Percentiles rank a stretch among this genome's conserved stretches.
These are phyloP conservation scores for Fusarium secorum DNA, from an alignment of 2,329 filamentous ascomycete species.

Conservation along the genomic window DNA sequence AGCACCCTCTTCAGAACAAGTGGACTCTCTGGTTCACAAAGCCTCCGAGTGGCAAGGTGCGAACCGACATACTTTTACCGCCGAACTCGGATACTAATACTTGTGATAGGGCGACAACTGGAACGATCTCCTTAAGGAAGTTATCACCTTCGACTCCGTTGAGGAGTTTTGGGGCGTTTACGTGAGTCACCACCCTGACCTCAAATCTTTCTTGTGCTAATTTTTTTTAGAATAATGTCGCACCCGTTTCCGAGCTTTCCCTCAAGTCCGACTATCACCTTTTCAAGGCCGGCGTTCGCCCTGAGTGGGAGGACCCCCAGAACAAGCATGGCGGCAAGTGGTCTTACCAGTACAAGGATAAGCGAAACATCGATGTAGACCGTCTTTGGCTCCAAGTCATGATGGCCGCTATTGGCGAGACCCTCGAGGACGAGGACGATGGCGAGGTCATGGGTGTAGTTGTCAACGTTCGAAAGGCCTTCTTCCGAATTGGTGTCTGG, in stretches of 20 bases:
- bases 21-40: constrained; percentile 99
- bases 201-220: constrained; percentile 11
- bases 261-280: constrained; percentile 99
- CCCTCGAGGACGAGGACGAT: constrained; percentile 91
- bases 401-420: constrained; percentile 96
- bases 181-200: constrained; percentile 64
- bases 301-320: constrained; percentile 97
- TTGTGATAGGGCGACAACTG: constrained; percentile 88
- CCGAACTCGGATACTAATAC: constrained; percentile 12
- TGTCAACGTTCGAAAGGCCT: constrained; percentile 97
- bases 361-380: constrained; percentile 89
- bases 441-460: constrained; percentile 99
- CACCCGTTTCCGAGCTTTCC: constrained; percentile 91
- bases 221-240: constrained; percentile 87
- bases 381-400: constrained; percentile 97
- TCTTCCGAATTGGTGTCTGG: constrained; percentile 98
- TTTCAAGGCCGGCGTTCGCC: constrained; percentile 96
- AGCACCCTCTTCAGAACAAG: constrained; percentile 95
- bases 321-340: constrained; percentile 99
- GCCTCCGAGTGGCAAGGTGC: constrained; percentile 92
- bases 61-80: constrained; percentile 30
- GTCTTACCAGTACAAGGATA: constrained; percentile 98
- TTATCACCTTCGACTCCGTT: constrained; percentile 97
- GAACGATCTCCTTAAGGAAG: constrained; percentile 97
- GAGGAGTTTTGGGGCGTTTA: constrained; percentile 99